phyloP scores from a whole-genome alignment of 345 rosid genomes.

The Brassica incana region DNA sequence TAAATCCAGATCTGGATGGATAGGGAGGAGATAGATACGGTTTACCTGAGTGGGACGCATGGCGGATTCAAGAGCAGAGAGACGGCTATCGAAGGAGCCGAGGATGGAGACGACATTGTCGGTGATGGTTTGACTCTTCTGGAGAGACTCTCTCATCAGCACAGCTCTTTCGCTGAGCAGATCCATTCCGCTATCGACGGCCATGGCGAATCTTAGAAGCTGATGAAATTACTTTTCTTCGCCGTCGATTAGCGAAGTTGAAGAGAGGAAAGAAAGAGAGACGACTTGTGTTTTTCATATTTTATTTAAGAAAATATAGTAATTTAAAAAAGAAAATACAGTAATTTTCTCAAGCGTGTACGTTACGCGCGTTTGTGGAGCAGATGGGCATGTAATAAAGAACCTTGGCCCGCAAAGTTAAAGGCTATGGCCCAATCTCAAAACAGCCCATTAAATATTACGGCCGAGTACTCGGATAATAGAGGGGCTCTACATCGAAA shows the following conservation, averaged over 20 bases:
- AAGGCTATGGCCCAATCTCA: constrained; percentile 5
- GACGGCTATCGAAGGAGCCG: constrained; percentile 96
- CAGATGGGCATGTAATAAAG: neutral
- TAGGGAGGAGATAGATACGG: neutral
- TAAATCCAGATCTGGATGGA: constrained; percentile 11
- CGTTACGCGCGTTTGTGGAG: constrained; percentile 11
- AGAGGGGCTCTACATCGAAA: neutral
- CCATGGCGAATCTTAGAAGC: constrained; percentile 39
- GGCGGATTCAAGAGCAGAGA: constrained; percentile 97
- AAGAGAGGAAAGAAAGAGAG: constrained; percentile 23
- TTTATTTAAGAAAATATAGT: too few relatives aligned
- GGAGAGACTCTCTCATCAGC: constrained; percentile 79
- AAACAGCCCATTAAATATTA: constrained; percentile 4
- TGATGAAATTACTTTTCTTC: neutral
- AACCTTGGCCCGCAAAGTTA: neutral
- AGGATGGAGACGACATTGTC: constrained; percentile 86
- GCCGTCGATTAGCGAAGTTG: constrained; percentile 12
- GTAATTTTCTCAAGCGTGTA: neutral
- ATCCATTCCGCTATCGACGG: constrained; percentile 55
- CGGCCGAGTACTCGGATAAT: neutral
- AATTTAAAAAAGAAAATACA: neutral
- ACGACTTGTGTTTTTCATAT: neutral
- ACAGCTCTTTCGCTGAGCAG: constrained; percentile 73
- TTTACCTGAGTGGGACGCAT: constrained; percentile 98
- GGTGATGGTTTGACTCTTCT: constrained; percentile 84